These are phyloP conservation scores for Bryoerythrophyllum caledonicum DNA, from an alignment of 225 moss, liverwort and hornwort species.

Conservation along the genomic window DNA sequence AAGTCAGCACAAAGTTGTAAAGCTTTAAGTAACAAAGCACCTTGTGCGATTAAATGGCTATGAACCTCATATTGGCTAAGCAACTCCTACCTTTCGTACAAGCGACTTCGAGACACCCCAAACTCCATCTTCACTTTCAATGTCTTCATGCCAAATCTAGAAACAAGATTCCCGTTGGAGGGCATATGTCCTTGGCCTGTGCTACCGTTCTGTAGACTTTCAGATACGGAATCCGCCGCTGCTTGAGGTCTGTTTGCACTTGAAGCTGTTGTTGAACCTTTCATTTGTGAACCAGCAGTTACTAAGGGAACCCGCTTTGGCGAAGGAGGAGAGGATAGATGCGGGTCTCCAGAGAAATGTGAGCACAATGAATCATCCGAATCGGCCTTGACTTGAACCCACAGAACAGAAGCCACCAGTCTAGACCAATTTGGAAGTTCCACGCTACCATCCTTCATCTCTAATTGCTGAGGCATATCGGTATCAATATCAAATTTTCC, in stretches of 20 bases:
- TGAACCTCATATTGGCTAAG: constrained; percentile 11
- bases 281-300: constrained; percentile 31
- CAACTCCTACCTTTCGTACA: constrained; percentile 70
- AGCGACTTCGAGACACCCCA: constrained; percentile 75
- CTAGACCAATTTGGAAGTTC: constrained; percentile 84
- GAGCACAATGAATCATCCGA: constrained; percentile 43
- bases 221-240: constrained; percentile 43
- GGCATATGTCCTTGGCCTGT: constrained; percentile 41
- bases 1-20: not conserved
- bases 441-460: constrained; percentile 63
- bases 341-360: constrained; percentile 44
- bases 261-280: constrained; percentile 29
- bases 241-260: constrained; percentile 49
- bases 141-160: constrained; percentile 69
- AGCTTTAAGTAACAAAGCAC: not conserved
- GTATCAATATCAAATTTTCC: constrained; percentile 19
- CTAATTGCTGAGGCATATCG: constrained; percentile 54
- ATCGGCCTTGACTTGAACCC: constrained; percentile 80
- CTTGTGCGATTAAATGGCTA: not conserved
- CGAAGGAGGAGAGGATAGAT: constrained; percentile 53
- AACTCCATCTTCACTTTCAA: constrained; percentile 88
- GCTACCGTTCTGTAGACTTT: constrained; percentile 41
- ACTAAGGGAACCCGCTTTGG: constrained; percentile 36
- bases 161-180: constrained; percentile 44
- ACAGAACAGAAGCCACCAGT: constrained; percentile 61